Evolutionary conservation across 371 early-diverging fungal species (phyloP), one percentile per base, ranked within the genome.

Genomic region (Lichtheimia hyalospora): DNA sequence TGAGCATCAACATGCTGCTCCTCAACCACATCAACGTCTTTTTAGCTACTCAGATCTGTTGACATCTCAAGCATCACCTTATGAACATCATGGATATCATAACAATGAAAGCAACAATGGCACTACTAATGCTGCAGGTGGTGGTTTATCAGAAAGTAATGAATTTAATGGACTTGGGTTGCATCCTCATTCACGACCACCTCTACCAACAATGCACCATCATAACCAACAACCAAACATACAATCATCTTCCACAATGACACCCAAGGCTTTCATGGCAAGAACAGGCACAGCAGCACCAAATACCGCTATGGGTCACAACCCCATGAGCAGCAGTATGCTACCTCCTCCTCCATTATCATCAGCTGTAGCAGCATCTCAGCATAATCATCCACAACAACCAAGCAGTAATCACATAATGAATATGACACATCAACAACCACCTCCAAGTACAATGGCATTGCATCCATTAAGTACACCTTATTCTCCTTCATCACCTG

Each of bases 401-500:
- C 34, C 6, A 34, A 34, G 34, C 34, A 34, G 10, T 8, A 34
- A 34, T 8, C 34, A 34, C 34, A 34, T 34, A 8, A 34, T 34
- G 34, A 34, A 34, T 34, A 34, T 34, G 34, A 8, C 34, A 34
- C 34, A 34, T 34, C 34, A 34, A 10, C 34, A 34, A 34, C 1
- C 5, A 34, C 34, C 34, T 8, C 34, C 34, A 8, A 34, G 34
- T 10, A 34, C 34, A 34, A 34, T 34, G 34, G 34, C 34, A 34
- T 34, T 34, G 10, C 34, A 34, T 34, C 34, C 34, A 34, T 21
- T 46, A 5, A n/a, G 21, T 14, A 14, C 46, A 27, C 53, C 53
- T 53, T 53, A 53, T 39, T 53, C 53, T 10, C 53, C 53, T 15
- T 53, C 53, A 14, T 53, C 53, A 6, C 53, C 53, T 15, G 27